Base-by-base conservation (phyloP, 129 eudicot species). In the Flaveria trinervia region DNA sequence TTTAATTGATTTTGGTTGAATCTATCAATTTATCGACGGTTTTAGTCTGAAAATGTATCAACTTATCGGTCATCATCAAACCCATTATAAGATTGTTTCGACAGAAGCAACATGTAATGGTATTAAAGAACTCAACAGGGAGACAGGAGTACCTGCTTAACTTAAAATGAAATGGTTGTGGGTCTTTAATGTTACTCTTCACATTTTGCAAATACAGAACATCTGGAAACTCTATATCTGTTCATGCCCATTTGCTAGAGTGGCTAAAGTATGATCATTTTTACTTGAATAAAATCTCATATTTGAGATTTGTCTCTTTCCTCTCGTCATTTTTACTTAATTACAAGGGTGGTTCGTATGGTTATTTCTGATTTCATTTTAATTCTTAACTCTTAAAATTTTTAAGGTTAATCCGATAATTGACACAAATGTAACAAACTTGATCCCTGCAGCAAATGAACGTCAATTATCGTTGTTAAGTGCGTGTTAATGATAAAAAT, bases 121-220 rank as follows among this genome's bases (percentile, higher is more conserved):
- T 30, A 78, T 78, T 79, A 54, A 78, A 78, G 74, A 52, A 77
- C 18, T 26, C 0, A 18, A 77, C 14, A 77, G 67, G 57, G 74
- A 67, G 74, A 77, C 28, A 50, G 67, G 73, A 43, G 43, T 78
- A 70, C 79, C 79, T 73, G 79, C 12, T 65, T 45, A 44, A 26
- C 52, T 73, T 72, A 73, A 80, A 54, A 46, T 18, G 82, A 59
- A 75, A 75, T 7, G 72, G 46, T 26, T 79, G 59, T 52, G 72
- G 68, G 78, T 50, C 78, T 79, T 60, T 45, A 14, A 45, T 9
- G 14, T 45, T 54, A 25, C 14, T 13, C 56, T 28, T 46, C 51
- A 76, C 17, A 65, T 23, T 55, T 55, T 65, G 51, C 52, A 66
- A 28, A 65, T 52, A 49, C 51, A 55, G 30, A 39, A 20, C 48